A percentile compares a stretch with the other conserved stretches of the same genome.
These are phyloP conservation scores for Breynia disticha DNA, from an alignment of 441 rosid genomes.

Conservation along the genomic window DNA sequence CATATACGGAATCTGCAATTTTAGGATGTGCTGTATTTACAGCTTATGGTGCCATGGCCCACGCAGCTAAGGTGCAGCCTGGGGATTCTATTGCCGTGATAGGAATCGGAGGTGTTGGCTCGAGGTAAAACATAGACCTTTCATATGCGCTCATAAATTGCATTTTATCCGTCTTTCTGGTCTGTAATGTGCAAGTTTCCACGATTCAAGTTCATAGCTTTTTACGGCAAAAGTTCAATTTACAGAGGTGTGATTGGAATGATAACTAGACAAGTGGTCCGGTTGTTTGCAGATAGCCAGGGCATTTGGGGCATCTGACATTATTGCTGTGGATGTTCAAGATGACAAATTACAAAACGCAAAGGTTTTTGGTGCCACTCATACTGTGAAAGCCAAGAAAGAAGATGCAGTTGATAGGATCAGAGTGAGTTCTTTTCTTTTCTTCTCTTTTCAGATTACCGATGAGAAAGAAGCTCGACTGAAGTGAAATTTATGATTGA, in stretches of 20 bases:
- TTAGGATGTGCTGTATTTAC: conserved; percentile 94
- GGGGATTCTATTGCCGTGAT: conserved; percentile 89
- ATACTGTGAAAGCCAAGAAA: conserved; percentile 58
- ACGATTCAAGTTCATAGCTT: no score
- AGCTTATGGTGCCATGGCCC: conserved; percentile 99
- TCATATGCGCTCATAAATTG: conserved; percentile 1
- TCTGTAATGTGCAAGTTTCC: neutral
- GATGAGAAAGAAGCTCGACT: no score
- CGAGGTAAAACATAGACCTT: conserved; percentile 42
- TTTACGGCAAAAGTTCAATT: no score
- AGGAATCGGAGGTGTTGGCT: conserved; percentile 95
- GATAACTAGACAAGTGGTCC: conserved; percentile 26
- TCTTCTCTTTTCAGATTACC: neutral
- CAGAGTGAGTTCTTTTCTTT: conserved; percentile 36
- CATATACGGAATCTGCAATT: conserved; percentile 84
- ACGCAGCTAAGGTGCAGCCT: conserved; percentile 84
- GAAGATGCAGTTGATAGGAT: conserved; percentile 82
- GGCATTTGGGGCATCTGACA: conserved; percentile 94
- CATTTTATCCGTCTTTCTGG: neutral
- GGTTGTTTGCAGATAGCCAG: conserved; percentile 97
- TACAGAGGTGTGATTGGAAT: no score
- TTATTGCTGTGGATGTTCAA: conserved; percentile 90
- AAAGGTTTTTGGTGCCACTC: conserved; percentile 76
- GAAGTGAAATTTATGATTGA: no score
- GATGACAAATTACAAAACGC: conserved; percentile 81